Evolutionary conservation across 108 stramenopile genomes (phyloP), one percentile per base, ranked within the genome.

Genomic region (Skeletonema costatum): DNA sequence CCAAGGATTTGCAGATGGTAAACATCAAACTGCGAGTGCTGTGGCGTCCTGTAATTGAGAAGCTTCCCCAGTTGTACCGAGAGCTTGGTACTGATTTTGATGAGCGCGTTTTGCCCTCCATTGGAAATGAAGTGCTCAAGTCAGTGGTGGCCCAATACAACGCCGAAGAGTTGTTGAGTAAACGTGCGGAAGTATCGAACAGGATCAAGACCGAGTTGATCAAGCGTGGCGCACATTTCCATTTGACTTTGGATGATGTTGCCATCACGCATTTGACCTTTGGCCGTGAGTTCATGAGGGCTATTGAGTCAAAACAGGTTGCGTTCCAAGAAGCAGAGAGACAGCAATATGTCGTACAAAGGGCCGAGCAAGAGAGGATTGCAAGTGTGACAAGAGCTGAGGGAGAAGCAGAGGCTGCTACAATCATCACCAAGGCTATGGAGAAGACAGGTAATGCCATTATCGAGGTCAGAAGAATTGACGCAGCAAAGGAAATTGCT

Each of bases 1-100:
- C 99, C 46, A 99, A 99, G 92, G 99, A 99, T 88, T 82, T 99
- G 67, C 99, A 99, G 78, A 99, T 97, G 97, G 99, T 99, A 33
- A 99, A 97, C 85, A 99, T 99, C 83, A 97, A 97, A 66, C 83
- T 99, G 25, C 89, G 98, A 44, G 99, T 99, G 10, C 87, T 99
- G 53, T 98, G 97, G 87, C 80, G 98, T 65, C 99, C 99, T n/a
- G 86, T 92, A 44, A 92, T 92, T 68, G 90, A 95, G 53, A 86
- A 97, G 75, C 86, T 99, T 32, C 96, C 99, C 11, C 74, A 85
- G 33, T 88, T 99, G 69, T 99, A 97, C 83, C 89, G 93, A 62
- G 90, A 94, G 87, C 90, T 99, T 59, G 99, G 99, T 61, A 88
- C 86, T 1, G 98, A 99, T 70, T 99, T 96, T 76, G 97, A 99